Percentiles rank a stretch among this genome's conserved stretches.
Evolutionary conservation across 768 basidiomycete genomes (phyloP).

Genomic region (Suillus alpinus): DNA sequence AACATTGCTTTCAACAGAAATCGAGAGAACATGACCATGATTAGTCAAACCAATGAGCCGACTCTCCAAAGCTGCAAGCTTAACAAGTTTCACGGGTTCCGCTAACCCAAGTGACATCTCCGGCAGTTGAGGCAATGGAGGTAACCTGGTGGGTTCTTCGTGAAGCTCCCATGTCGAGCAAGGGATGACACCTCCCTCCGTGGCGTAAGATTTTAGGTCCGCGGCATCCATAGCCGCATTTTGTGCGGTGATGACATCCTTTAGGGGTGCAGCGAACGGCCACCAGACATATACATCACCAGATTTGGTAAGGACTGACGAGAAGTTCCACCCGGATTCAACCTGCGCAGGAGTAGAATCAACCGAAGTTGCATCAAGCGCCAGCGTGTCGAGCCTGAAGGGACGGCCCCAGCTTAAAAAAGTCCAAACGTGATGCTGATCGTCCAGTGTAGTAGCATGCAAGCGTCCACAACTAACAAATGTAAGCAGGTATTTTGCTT

Average conservation of each 20-base stretch:
- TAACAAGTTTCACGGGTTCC: conserved; percentile 51
- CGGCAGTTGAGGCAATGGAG: conserved; percentile 60
- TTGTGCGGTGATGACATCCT: conserved; percentile 33
- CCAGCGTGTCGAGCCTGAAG: conserved; percentile 48
- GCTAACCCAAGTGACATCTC: conserved; percentile 33
- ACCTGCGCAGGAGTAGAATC: conserved; percentile 56
- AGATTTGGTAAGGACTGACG: conserved; percentile 67
- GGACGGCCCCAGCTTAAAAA: conserved; percentile 80
- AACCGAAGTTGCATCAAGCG: conserved; percentile 39
- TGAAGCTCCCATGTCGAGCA: conserved; percentile 61
- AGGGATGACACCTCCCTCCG: conserved; percentile 45
- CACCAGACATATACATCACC: conserved; percentile 78
- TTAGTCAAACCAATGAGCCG: conserved; percentile 80
- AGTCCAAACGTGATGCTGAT: conserved; percentile 61
- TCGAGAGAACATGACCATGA: conserved; percentile 72
- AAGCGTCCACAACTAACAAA: conserved; percentile 68
- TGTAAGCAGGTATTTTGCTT: neutral
- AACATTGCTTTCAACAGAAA: conserved; percentile 44
- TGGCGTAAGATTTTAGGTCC: conserved; percentile 28
- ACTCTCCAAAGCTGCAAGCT: conserved; percentile 77
- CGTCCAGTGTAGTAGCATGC: conserved; percentile 67
- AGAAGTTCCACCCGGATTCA: conserved; percentile 80
- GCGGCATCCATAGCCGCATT: conserved; percentile 46
- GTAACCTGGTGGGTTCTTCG: conserved; percentile 55
- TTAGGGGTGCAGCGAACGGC: conserved; percentile 52